These are phyloP conservation scores for Linum trigynum DNA, from an alignment of 345 rosid species.

Conservation along the genomic window DNA sequence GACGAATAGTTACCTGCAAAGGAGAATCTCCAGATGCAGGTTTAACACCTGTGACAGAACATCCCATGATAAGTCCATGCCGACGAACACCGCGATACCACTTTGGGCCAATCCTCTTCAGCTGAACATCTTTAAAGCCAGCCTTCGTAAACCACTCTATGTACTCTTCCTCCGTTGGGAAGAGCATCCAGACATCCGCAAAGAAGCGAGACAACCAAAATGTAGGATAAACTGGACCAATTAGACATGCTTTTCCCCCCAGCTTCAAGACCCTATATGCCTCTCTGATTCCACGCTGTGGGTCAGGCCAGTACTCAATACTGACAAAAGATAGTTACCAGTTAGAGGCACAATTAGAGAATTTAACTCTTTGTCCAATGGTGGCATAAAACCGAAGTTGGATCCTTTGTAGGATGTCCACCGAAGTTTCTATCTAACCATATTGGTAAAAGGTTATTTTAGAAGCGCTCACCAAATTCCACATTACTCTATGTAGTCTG, in stretches of 20 bases:
- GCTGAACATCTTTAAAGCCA: conserved; percentile 26
- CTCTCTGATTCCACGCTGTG: conserved; percentile 32
- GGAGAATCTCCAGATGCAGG: conserved; percentile 30
- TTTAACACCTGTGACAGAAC: conserved; percentile 33
- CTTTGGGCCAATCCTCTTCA: conserved; percentile 35
- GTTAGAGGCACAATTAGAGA: background rate
- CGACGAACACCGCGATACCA: conserved; percentile 33
- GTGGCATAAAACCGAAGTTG: background rate
- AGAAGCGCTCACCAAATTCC: too few species aligned
- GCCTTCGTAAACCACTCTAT: conserved; percentile 34
- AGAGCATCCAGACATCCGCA: conserved; percentile 34
- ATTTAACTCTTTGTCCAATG: background rate
- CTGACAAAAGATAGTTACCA: conserved; percentile 11
- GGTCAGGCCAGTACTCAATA: conserved; percentile 34
- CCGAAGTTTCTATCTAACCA: background rate
- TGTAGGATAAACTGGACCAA: conserved; percentile 34
- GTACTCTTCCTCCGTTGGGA: conserved; percentile 35
- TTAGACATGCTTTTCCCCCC: conserved; percentile 32
- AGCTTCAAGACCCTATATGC: conserved; percentile 32
- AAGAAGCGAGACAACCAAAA: conserved; percentile 33
- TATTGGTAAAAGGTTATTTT: background rate
- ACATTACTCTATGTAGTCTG: too few species aligned
- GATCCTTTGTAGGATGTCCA: too few species aligned
- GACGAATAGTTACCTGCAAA: conserved; percentile 16
- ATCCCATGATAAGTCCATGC: conserved; percentile 35